A percentile compares a stretch with the other conserved stretches of the same genome.
These are phyloP conservation scores for Tardiomyces blankii DNA, from an alignment of 1,139 yeast species.

Conservation along the genomic window DNA sequence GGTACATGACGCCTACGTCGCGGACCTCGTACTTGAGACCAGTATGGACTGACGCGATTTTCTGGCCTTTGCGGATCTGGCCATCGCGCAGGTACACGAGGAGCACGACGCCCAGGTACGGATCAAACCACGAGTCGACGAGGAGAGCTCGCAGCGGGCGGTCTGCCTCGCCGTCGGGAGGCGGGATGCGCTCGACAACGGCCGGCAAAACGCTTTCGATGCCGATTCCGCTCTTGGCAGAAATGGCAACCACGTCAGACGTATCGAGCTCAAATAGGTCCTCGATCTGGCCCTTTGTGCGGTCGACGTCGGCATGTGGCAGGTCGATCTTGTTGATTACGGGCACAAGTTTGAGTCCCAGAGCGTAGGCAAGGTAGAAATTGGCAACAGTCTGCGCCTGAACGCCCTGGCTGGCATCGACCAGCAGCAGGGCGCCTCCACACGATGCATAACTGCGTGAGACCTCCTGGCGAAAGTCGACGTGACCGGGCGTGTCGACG, in stretches of 20 bases:
- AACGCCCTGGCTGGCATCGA: conserved; percentile 84
- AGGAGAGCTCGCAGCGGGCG: conserved; percentile 65
- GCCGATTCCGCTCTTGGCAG: conserved; percentile 85
- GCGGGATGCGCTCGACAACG: conserved; percentile 65
- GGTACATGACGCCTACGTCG: conserved; percentile 94
- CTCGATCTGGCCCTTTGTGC: conserved; percentile 75
- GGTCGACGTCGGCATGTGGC: conserved; percentile 70
- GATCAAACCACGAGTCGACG: conserved; percentile 96
- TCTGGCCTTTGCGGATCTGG: conserved; percentile 57
- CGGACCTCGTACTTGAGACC: conserved; percentile 69
- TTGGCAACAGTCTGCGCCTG: conserved; percentile 41
- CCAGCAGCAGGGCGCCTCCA: conserved; percentile 58
- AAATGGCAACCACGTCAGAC: conserved; percentile 71
- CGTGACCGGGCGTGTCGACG: conserved; percentile 88
- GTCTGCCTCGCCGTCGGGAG: conserved; percentile 45
- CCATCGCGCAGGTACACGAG: conserved; percentile 84
- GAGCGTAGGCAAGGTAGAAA: conserved; percentile 37
- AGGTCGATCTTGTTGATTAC: conserved; percentile 81
- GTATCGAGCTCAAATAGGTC: conserved; percentile 68
- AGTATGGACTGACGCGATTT: conserved; percentile 68
- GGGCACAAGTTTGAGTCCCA: conserved; percentile 42
- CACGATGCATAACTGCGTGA: conserved; percentile 44
- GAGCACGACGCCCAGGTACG: conserved; percentile 87
- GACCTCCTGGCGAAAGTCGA: conserved; percentile 68
- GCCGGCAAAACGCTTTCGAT: conserved; percentile 70